Base-by-base conservation (phyloP, 139 green algal genomes). In the Desmodesmus armatus region DNA sequence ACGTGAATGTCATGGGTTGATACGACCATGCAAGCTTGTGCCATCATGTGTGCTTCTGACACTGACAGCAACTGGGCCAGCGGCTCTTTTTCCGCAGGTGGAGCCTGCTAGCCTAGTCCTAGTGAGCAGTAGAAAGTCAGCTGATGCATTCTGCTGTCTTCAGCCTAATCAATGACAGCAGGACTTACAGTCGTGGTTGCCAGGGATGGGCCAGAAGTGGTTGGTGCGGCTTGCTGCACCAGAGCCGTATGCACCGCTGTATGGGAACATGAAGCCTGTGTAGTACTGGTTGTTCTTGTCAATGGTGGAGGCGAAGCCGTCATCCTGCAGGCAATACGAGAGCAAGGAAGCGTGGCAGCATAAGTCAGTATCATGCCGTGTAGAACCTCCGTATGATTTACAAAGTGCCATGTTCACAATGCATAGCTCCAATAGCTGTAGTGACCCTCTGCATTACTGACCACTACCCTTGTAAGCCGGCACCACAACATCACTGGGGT, bases 151-250 rank as follows among this genome's bases (percentile, higher is more conserved):
- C 47, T 55, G n/a, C n/a, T n/a, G n/a, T n/a, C n/a, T n/a, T n/a
- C n/a, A n/a, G n/a, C n/a, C n/a, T n/a, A n/a, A n/a, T n/a, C n/a
- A n/a, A n/a, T n/a, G n/a, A n/a, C n/a, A n/a, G n/a, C n/a, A n/a
- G n/a, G n/a, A n/a, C n/a, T n/a, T n/a, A n/a, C n/a, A n/a, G 33
- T 74, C 65, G 41, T 74, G 65, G 33, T 31, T 53, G 21, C 69
- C 69, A 35, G 69, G 39, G 23, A 77, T 77, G 6, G 69, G 69
- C 69, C 69, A 77, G 40, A 77, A 77, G 35, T 29, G 69, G 35
- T 77, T 77, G 33, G 19, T 51, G 33, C 69, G 33, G 13, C 33
- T 77, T 17, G 33, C 13, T 6, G 69, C 51, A 27, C 69, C 69
- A 13, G 17, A 29, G 69, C 69, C 69, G 35, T 77, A 77, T 27